Conservation (phyloP, 306 rosid species). For the Quercus ilex region DNA sequence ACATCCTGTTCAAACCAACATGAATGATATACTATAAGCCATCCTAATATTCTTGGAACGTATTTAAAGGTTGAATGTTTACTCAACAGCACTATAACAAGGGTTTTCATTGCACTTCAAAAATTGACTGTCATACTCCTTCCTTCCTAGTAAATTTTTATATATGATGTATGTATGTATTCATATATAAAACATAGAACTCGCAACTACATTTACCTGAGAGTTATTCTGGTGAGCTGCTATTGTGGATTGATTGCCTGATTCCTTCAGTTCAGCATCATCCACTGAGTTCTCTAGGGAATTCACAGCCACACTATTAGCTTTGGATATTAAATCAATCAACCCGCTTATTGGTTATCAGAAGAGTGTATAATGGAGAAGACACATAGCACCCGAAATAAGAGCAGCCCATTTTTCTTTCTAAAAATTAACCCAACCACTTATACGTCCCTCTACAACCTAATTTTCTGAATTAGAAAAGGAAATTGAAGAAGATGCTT, state of each 20-base stretch:
- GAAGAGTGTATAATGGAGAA: background rate
- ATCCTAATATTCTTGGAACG: background rate
- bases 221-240: constrained; percentile 49
- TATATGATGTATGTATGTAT: background rate
- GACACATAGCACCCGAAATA: background rate
- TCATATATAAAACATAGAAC: background rate
- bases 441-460: background rate
- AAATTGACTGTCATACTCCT: background rate
- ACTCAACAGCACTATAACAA: background rate
- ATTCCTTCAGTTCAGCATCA: constrained; percentile 38
- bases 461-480: background rate
- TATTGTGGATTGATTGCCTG: constrained; percentile 46
- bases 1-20: constrained; percentile 50
- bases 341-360: background rate
- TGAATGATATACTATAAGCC: background rate
- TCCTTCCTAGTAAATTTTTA: background rate
- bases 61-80: background rate
- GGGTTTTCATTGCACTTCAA: background rate
- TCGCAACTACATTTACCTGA: constrained; percentile 39
- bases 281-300: constrained; percentile 43
- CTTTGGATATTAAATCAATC: background rate
- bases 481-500: background rate
- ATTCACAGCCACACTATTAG: constrained; percentile 19
- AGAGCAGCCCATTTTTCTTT: background rate
- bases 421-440: background rate